phyloP scores from a whole-genome alignment of 768 basidiomycete genomes.

The Hemileccinum impolitum region DNA sequence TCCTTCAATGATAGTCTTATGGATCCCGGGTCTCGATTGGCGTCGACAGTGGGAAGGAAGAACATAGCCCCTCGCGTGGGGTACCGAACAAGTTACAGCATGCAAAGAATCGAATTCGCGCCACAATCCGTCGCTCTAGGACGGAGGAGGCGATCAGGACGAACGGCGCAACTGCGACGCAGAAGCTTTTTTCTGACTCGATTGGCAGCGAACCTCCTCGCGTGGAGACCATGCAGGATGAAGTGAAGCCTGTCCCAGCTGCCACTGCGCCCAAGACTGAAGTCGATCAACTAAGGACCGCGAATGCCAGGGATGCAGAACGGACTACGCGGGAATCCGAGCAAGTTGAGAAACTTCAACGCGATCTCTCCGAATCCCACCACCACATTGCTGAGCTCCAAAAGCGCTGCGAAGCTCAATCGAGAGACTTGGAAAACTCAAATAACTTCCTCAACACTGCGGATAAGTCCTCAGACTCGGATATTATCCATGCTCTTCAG shows the following conservation, averaged over 20 bases:
- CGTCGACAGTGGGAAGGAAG: not conserved
- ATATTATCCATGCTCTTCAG: conserved; percentile 4
- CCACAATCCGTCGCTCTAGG: not conserved
- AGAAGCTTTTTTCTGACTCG: no score
- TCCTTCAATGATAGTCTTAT: not conserved
- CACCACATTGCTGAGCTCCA: conserved; percentile 1
- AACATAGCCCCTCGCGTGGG: not conserved
- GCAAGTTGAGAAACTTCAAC: conserved; percentile 5
- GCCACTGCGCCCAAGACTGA: no score
- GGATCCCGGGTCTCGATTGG: not conserved
- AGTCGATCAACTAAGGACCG: not conserved
- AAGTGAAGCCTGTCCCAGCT: no score
- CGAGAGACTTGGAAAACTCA: conserved; percentile 8
- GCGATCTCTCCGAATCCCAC: conserved; percentile 1
- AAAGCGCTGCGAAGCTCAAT: conserved; percentile 9
- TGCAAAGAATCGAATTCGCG: not conserved
- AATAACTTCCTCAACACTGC: conserved; percentile 4
- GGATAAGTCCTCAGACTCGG: conserved; percentile 13
- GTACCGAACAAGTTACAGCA: not conserved
- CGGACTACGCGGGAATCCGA: not conserved
- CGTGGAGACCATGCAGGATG: no score
- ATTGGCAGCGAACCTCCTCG: not conserved
- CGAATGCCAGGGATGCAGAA: not conserved
- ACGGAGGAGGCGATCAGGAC: no score
- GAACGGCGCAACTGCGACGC: no score